phyloP scores from a whole-genome alignment of 2,329 filamentous ascomycete species.

The Fusarium tjaetaba region DNA sequence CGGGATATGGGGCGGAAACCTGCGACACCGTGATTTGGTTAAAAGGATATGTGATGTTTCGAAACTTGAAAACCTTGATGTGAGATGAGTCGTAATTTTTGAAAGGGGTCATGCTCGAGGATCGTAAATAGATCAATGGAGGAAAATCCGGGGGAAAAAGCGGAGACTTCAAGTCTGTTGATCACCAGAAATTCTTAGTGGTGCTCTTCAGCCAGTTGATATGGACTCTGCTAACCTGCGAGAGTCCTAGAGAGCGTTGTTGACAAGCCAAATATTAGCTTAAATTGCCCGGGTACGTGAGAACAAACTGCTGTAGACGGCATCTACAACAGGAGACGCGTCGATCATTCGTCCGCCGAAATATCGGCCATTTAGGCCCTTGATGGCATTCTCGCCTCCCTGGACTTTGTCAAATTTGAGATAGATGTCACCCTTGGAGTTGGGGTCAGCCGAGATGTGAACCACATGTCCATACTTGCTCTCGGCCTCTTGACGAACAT shows the following conservation, averaged over 20 bases:
- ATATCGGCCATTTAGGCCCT: slow-evolving; percentile 95
- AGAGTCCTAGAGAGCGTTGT: slow-evolving; percentile 60
- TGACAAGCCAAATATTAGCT: slow-evolving; percentile 64
- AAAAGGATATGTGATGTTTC: slow-evolving; percentile 36
- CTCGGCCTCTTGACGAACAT: slow-evolving; percentile 92
- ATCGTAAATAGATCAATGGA: slow-evolving; percentile 5
- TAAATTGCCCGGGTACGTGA: slow-evolving; percentile 85
- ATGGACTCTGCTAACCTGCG: slow-evolving; percentile 50
- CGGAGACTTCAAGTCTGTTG: slow-evolving; percentile 44
- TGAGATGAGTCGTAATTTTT: slow-evolving; percentile 28
- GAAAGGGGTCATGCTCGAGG: slow-evolving; percentile 13
- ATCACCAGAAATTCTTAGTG: slow-evolving; percentile 43
- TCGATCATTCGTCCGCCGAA: slow-evolving; percentile 95
- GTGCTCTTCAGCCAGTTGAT: slow-evolving; percentile 38
- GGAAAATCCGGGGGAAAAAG: slow-evolving; percentile 23
- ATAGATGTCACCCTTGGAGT: slow-evolving; percentile 95
- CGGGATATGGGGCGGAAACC: slow-evolving; percentile 31
- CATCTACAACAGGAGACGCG: slow-evolving; percentile 95
- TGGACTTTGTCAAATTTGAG: slow-evolving; percentile 97
- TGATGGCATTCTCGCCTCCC: slow-evolving; percentile 96
- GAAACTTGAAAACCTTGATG: slow-evolving; percentile 35
- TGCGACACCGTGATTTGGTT: slow-evolving; percentile 43
- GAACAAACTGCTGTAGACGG: slow-evolving; percentile 98
- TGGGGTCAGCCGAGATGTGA: slow-evolving; percentile 93
- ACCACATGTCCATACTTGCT: slow-evolving; percentile 96